phyloP scores from a whole-genome alignment of 1,284 basidiomycete genomes.

The Ceratobasidium sp. region DNA sequence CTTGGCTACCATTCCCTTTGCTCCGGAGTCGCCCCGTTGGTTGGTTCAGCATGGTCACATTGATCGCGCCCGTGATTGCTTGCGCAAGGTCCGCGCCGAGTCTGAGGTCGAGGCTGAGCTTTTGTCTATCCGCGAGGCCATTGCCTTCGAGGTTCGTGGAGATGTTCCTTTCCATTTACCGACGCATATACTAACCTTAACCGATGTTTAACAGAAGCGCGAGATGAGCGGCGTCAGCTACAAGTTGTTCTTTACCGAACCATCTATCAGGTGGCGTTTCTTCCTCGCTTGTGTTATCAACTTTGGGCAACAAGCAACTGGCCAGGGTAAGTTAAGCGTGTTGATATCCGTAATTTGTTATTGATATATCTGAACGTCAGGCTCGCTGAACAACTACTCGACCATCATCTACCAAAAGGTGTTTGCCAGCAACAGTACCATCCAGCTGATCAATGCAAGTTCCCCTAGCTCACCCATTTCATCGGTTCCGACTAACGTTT shows the following conservation, averaged over 20 bases:
- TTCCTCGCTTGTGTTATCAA: conserved; percentile 42
- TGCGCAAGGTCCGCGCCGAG: conserved; percentile 36
- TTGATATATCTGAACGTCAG: background rate
- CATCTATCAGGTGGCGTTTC: conserved; percentile 42
- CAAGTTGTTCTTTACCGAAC: conserved; percentile 39
- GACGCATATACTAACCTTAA: conserved; percentile 16
- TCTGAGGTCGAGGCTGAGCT: conserved; percentile 41
- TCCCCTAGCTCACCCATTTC: background rate
- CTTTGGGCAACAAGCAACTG: conserved; percentile 42
- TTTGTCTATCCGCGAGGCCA: conserved; percentile 39
- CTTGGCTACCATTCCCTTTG: conserved; percentile 26
- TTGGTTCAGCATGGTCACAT: conserved; percentile 26
- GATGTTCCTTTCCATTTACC: background rate
- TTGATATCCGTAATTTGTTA: background rate
- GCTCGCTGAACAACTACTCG: conserved; percentile 39
- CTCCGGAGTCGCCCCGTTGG: conserved; percentile 36
- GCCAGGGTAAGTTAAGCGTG: conserved; percentile 38
- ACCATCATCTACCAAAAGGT: conserved; percentile 42
- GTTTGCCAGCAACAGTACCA: conserved; percentile 39
- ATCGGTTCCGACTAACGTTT: background rate
- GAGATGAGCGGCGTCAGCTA: conserved; percentile 28
- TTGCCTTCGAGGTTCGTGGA: conserved; percentile 40
- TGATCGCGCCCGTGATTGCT: conserved; percentile 17
- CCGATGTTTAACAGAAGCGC: conserved; percentile 15
- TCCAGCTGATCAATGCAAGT: conserved; percentile 42